Evolutionary conservation across 2,329 filamentous ascomycete species (phyloP).

Genomic region (Purpureocillium lavendulum): DNA sequence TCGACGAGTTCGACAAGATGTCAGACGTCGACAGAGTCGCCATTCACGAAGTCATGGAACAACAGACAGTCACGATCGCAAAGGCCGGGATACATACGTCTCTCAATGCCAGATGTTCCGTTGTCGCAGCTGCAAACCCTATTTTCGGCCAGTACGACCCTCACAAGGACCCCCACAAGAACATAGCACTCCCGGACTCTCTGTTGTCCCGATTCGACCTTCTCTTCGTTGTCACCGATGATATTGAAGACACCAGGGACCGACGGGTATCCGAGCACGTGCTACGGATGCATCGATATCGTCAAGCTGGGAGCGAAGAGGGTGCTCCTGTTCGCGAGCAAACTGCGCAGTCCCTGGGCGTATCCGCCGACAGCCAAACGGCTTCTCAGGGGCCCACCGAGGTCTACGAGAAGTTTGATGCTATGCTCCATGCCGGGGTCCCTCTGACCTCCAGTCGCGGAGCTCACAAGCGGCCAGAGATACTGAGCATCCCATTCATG

Average conservation of each 20-base stretch:
- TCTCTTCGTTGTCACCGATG: conserved; percentile 93
- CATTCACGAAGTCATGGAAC: conserved; percentile 99
- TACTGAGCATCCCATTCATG: conserved; percentile 94
- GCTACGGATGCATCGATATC: conserved; percentile 92
- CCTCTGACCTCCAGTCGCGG: conserved; percentile 67
- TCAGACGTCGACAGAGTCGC: conserved; percentile 95
- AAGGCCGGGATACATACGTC: conserved; percentile 98
- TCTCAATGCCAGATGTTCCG: conserved; percentile 91
- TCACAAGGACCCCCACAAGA: conserved; percentile 97
- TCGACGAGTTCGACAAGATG: conserved; percentile 99
- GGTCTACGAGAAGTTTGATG: conserved; percentile 92
- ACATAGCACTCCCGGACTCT: conserved; percentile 94
- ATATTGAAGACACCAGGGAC: conserved; percentile 91
- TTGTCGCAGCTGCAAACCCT: conserved; percentile 92
- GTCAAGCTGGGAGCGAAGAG: conserved; percentile 86
- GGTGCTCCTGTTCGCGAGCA: conserved; percentile 91
- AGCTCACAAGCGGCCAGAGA: conserved; percentile 68
- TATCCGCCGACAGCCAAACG: conserved; percentile 72
- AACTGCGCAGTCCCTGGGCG: conserved; percentile 72
- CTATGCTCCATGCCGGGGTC: conserved; percentile 90
- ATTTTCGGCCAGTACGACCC: conserved; percentile 98
- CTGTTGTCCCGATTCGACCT: conserved; percentile 97
- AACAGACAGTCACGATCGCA: conserved; percentile 97
- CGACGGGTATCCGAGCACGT: conserved; percentile 93
- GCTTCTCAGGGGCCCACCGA: conserved; percentile 70